Percentiles rank a stretch among this genome's conserved stretches.
phyloP scores from a whole-genome alignment of 352 stramenopile species.

The Pythium oligandrum region DNA sequence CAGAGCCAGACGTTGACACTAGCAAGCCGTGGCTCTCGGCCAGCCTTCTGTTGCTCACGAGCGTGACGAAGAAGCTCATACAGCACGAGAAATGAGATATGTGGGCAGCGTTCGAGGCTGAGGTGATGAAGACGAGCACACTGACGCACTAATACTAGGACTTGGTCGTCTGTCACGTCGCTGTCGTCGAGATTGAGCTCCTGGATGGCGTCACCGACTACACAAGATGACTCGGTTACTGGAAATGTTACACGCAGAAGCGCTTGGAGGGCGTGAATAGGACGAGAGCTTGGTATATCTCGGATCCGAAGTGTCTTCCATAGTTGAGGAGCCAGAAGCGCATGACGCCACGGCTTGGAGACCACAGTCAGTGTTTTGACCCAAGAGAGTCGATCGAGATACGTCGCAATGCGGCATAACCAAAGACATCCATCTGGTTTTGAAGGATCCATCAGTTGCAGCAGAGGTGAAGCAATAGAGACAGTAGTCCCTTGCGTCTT shows the following conservation, averaged over 20 bases:
- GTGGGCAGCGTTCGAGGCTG: slow-evolving; percentile 16
- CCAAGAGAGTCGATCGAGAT: slow-evolving; percentile 19
- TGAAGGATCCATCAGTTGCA: no score
- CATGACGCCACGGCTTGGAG: slow-evolving; percentile 5
- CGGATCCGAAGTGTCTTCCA: slow-evolving; percentile 13
- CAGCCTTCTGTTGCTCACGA: slow-evolving; percentile 7
- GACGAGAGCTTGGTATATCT: background rate
- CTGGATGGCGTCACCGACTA: slow-evolving; percentile 14
- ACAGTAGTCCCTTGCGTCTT: background rate
- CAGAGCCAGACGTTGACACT: slow-evolving; percentile 31
- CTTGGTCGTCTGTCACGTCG: slow-evolving; percentile 19
- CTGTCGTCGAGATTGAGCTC: slow-evolving; percentile 16
- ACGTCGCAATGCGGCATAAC: slow-evolving; percentile 5
- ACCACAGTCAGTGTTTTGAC: slow-evolving; percentile 10
- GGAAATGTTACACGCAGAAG: no score
- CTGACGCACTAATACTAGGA: slow-evolving; percentile 15
- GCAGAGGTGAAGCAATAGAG: background rate
- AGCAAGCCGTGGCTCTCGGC: background rate
- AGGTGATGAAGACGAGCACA: slow-evolving; percentile 11
- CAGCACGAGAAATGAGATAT: slow-evolving; percentile 30
- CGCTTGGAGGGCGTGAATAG: background rate
- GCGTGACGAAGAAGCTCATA: slow-evolving; percentile 23
- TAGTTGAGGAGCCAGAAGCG: background rate
- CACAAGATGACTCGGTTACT: background rate
- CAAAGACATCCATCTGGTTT: no score